Conservation (phyloP, 2,329 filamentous ascomycete genomes). For the Aspergillus hortae region DNA sequence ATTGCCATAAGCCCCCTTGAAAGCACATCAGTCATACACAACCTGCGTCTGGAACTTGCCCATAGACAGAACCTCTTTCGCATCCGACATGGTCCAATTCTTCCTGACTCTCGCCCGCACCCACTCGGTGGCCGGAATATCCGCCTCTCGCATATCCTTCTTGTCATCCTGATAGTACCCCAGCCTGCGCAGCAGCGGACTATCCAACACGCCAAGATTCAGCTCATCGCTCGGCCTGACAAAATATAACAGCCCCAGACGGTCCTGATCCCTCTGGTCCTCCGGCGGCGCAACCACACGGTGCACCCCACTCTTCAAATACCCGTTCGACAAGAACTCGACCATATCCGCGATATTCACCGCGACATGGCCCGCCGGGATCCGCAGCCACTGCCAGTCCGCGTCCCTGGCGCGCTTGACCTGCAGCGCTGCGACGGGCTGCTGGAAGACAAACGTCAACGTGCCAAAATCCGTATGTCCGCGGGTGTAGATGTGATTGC, state of each 20-base stretch:
- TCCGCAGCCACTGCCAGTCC: slow-evolving; percentile 49
- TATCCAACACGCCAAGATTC: slow-evolving; percentile 27
- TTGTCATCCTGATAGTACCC: slow-evolving; percentile 17
- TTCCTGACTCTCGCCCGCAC: slow-evolving; percentile 30
- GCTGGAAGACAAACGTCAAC: slow-evolving; percentile 55
- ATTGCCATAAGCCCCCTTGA: too few species aligned
- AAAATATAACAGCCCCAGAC: slow-evolving; percentile 41
- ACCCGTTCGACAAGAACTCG: slow-evolving; percentile 47
- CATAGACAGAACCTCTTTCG: neutral
- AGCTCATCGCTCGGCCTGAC: slow-evolving; percentile 39
- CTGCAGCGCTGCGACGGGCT: slow-evolving; percentile 56
- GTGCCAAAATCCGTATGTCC: slow-evolving; percentile 58
- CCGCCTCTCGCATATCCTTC: slow-evolving; percentile 9
- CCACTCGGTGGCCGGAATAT: slow-evolving; percentile 17
- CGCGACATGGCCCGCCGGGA: slow-evolving; percentile 46
- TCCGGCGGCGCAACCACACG: slow-evolving; percentile 44
- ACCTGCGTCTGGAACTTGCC: neutral
- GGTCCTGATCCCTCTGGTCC: slow-evolving; percentile 41
- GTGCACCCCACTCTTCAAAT: slow-evolving; percentile 46
- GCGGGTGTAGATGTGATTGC: slow-evolving; percentile 20
- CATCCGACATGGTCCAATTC: slow-evolving; percentile 16
- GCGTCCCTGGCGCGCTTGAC: slow-evolving; percentile 45
- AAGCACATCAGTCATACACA: neutral
- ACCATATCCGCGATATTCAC: slow-evolving; percentile 51
- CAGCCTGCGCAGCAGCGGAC: slow-evolving; percentile 30